phyloP scores from a whole-genome alignment of 306 rosid species.

The Acacia confusa region DNA sequence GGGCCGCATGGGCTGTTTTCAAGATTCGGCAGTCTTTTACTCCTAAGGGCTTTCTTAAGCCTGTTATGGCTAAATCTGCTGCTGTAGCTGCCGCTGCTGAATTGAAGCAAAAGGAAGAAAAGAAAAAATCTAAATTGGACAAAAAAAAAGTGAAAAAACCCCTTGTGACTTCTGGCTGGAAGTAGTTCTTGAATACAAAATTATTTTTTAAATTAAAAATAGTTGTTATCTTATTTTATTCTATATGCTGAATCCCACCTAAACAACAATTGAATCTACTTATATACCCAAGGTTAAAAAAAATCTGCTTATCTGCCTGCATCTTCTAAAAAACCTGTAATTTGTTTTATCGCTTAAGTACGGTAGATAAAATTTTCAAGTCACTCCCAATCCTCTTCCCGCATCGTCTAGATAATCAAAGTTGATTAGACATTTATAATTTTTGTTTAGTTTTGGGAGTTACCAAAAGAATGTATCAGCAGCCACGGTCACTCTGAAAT shows the following conservation, averaged over 20 bases:
- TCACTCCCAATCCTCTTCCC: too few relatives aligned
- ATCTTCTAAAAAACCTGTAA: background rate
- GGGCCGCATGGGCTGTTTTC: conserved; percentile 84
- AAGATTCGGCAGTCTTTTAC: conserved; percentile 81
- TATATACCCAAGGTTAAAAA: background rate
- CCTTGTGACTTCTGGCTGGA: conserved; percentile 42
- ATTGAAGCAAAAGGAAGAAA: background rate
- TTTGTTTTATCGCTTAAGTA: background rate
- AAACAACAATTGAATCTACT: background rate
- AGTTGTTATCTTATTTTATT: background rate
- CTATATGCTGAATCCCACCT: background rate
- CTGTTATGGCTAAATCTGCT: conserved; percentile 76
- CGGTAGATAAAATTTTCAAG: too few relatives aligned
- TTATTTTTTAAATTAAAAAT: background rate
- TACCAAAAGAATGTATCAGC: too few relatives aligned
- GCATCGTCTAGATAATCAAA: too few relatives aligned
- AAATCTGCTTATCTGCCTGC: too few relatives aligned
- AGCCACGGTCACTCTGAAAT: too few relatives aligned
- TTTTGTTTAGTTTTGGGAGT: too few relatives aligned
- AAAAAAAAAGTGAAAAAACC: conserved; percentile 36
- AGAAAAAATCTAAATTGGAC: background rate
- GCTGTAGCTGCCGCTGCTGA: conserved; percentile 73
- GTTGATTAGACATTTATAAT: too few relatives aligned
- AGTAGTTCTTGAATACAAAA: conserved; percentile 22
- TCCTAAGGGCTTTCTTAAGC: conserved; percentile 73